Evolutionary conservation across 2,329 filamentous ascomycete species (phyloP), one percentile per base, ranked within the genome.

Genomic region (Curvularia sp.): DNA sequence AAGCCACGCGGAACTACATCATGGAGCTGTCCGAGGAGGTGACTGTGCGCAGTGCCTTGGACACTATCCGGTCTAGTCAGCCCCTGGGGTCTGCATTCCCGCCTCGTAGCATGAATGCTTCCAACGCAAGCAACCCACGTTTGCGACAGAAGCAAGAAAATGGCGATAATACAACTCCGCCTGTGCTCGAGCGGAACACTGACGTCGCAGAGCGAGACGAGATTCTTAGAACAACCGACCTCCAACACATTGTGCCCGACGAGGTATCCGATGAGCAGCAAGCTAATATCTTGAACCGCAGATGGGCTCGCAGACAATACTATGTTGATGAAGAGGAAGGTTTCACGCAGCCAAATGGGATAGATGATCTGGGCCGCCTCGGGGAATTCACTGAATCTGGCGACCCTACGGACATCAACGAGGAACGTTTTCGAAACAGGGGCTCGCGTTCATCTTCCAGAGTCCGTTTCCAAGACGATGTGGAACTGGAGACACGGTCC

Each of bases 291-390:
- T 76, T 62, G 80, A 92, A 35, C 83, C 86, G 93, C 53, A 84
- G 73, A 59, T 95, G 91, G 91, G 86, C 85, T 68, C 84, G 90
- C 58, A 84, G 92, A 46, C 86, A 89, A 44, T 96, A 95, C 68
- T 96, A 95, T 69, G 84, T 92, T 0, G 92, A 96, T 57, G 89
- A 93, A 75, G 92, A 96, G 78, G 92, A 96, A 75, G 92, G 92
- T 2, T 84, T 86, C 12, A 61, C 42, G 10, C 61, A 60, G 42
- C 74, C 74, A 7, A 52, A 65, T 53, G 69, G 64, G 15, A 53
- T 56, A 31, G 56, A 62, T n/a, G 33, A 41, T 3, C 57, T 60
- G 28, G 56, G 55, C 20, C 46, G 57, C n/a, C 62, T 56, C n/a
- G 46, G 66, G 12, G 62, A 52, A 18, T 57, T 60, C 54, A 58